Base-by-base conservation (phyloP, 192 early-diverging fungal species). In the Mortierella antarctica region DNA sequence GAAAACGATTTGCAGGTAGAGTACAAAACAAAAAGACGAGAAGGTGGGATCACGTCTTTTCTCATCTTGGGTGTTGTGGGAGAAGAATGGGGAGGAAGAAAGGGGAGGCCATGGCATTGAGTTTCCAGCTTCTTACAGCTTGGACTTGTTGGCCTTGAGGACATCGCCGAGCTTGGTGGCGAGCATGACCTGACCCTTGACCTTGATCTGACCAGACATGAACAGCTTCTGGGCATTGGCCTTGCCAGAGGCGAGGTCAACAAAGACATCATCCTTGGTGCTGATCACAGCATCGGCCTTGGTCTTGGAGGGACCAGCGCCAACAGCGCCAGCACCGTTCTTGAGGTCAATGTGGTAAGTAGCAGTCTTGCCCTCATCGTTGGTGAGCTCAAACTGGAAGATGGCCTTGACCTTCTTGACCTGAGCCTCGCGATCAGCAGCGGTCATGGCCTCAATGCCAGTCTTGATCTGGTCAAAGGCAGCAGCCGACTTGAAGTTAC, bases 271-370 rank as follows among this genome's bases (percentile, higher is more conserved):
- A 82, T 97, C 96, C 65, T 83, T 88, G 75, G 95, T 83, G 20
- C 83, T 68, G 41, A 96, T 86, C 18, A 86, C 89, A 31, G 93
- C 84, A 76, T 95, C 93, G 15, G 94, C 82, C 65, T 91, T 84
- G 71, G 83, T 86, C 53, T 88, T 73, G 65, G 90, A 84, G 57
- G 87, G 75, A 4, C 93, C 95, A 67, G 89, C 61, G 23, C 89
- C 91, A n/a, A 90, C 80, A 41, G 81, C 74, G 15, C 90, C 89
- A 41, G 87, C 87, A 0, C 91, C 90, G 50, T 89, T 93, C 84
- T 97, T 97, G 67, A 96, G 86, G 78, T 97, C 93, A 40, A 96
- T 83, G 55, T 88, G 88, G 94, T 93, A 97, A 17, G 90, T 84
- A 71, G 91, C 87, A 46, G 79, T 81, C 72, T 92, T 85, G 21